Conservation (phyloP, 2,329 filamentous ascomycete species). For the Alternaria triticina region DNA sequence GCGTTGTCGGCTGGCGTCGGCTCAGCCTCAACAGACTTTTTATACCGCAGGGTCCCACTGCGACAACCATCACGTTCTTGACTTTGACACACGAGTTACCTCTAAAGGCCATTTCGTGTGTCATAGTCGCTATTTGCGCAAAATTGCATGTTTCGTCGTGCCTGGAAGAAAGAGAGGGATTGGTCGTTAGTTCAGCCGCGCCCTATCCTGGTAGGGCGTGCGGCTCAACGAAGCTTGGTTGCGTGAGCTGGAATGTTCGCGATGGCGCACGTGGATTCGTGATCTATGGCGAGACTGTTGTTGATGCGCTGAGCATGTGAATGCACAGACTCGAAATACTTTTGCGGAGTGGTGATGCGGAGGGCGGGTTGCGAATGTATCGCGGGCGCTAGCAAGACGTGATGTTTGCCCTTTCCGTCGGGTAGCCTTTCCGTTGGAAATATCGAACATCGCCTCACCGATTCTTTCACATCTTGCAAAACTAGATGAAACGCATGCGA, state of each 20-base stretch:
- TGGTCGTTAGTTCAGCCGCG: constrained; percentile 17
- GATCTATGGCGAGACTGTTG: background rate
- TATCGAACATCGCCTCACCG: background rate
- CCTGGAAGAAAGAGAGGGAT: constrained; percentile 7
- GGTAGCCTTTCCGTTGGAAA: background rate
- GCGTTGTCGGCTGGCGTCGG: constrained; percentile 15
- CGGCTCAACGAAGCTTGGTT: constrained; percentile 17
- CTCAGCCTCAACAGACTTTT: constrained; percentile 3
- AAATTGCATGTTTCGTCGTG: constrained; percentile 21
- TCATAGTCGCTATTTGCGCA: constrained; percentile 22
- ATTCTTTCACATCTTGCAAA: background rate
- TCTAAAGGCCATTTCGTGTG: constrained; percentile 31
- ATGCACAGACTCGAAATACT: background rate
- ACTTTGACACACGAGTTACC: constrained; percentile 29
- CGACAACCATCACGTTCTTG: constrained; percentile 4
- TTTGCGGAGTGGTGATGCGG: background rate
- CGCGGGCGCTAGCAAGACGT: background rate
- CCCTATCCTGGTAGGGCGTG: background rate
- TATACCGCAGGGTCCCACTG: constrained; percentile 15
- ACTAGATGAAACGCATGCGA: background rate
- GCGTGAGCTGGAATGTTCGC: constrained; percentile 5
- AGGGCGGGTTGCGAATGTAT: background rate
- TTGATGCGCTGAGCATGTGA: background rate
- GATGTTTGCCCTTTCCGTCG: background rate
- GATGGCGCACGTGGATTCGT: constrained; percentile 11